These are phyloP conservation scores for Mrakia frigida DNA, from an alignment of 768 basidiomycete genomes.

Conservation along the genomic window DNA sequence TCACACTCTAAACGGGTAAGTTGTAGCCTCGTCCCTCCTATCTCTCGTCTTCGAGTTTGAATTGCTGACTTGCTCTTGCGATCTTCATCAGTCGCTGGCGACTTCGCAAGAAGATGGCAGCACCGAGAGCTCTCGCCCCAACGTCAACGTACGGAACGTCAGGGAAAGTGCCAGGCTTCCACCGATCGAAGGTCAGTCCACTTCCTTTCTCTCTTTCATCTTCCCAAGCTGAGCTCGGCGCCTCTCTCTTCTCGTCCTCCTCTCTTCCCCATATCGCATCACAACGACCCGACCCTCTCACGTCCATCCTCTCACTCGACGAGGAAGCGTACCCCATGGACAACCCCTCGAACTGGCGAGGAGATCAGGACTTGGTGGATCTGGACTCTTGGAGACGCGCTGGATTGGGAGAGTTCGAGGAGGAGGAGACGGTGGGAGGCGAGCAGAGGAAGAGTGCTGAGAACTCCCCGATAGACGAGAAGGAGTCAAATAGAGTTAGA, in stretches of 20 bases:
- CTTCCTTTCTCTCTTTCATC: not conserved
- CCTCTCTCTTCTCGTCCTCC: not conserved
- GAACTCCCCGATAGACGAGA: no score
- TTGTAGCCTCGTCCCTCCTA: not conserved
- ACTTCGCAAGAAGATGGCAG: not conserved
- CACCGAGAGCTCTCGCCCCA: not conserved
- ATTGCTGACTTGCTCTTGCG: not conserved
- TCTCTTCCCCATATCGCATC: not conserved
- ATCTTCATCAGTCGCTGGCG: not conserved
- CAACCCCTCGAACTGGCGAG: not conserved
- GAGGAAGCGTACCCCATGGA: not conserved
- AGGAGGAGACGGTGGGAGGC: not conserved
- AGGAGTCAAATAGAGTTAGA: not conserved
- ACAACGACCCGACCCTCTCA: not conserved
- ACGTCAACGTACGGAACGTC: not conserved
- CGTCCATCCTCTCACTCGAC: not conserved
- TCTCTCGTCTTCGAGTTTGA: no score
- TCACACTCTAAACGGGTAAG: not conserved
- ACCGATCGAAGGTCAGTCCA: not conserved
- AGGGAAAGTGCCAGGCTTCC: not conserved
- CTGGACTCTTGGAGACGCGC: not conserved
- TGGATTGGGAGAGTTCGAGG: not conserved
- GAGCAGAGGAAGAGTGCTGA: no score
- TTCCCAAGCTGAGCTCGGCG: not conserved
- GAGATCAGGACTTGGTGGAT: conserved; percentile 5